Conservation (phyloP, 768 basidiomycete genomes). For the Candolleomyces aberdarensis region DNA sequence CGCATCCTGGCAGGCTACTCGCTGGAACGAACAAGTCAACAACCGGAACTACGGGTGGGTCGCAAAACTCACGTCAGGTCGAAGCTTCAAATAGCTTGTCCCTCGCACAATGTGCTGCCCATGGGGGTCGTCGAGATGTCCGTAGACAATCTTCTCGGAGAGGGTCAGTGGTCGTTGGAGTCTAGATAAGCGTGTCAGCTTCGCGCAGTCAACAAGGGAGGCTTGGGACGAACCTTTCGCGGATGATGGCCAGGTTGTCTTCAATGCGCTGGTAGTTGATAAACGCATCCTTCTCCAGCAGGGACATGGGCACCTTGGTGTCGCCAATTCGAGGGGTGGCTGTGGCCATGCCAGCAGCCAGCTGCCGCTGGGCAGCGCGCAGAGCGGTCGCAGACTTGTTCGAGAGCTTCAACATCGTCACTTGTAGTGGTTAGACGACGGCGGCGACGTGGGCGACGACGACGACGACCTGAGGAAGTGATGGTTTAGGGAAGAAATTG, state of each 20-base stretch:
- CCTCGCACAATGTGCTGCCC: constrained; percentile 91
- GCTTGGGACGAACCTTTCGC: constrained; percentile 58
- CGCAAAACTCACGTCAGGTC: constrained; percentile 80
- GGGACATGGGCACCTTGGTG: constrained; percentile 86
- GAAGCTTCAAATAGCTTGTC: constrained; percentile 92
- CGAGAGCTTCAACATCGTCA: constrained; percentile 63
- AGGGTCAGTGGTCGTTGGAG: constrained; percentile 87
- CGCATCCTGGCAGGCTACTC: constrained; percentile 89
- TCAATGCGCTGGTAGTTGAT: constrained; percentile 98
- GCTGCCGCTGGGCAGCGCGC: constrained; percentile 44
- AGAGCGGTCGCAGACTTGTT: constrained; percentile 51
- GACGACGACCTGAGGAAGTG: constrained; percentile 23
- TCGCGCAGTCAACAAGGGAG: not conserved
- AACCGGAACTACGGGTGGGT: constrained; percentile 1
- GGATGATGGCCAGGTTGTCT: constrained; percentile 89
- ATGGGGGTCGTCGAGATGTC: constrained; percentile 93
- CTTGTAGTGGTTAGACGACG: constrained; percentile 28
- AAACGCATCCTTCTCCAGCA: constrained; percentile 76
- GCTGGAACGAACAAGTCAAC: constrained; percentile 38
- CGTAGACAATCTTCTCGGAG: constrained; percentile 97
- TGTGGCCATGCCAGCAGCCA: constrained; percentile 77
- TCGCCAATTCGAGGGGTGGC: constrained; percentile 79
- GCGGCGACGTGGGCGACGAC: constrained; percentile 30
- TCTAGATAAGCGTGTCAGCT: constrained; percentile 35
- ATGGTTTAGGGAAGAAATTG: constrained; percentile 32